Base-by-base conservation (phyloP, 73 alveolate species). In the Paramecium biaurelia region DNA sequence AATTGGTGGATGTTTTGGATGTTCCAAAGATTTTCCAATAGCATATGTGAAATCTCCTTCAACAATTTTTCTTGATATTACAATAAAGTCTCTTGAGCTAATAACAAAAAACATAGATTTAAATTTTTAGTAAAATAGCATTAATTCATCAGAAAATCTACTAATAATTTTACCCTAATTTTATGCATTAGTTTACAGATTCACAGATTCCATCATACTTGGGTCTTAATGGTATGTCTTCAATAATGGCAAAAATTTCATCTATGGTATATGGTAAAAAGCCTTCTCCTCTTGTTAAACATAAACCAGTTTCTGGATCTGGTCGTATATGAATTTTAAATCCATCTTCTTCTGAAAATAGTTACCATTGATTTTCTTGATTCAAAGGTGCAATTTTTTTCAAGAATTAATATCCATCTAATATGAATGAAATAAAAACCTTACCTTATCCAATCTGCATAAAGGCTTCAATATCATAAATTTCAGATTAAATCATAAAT, bases 1-100 rank as follows among this genome's bases (percentile, higher is more conserved):
- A 63, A 63, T 6, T 1, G 84, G 47, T 7, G 47, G 84, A 63
- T 63, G 84, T 26, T 63, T 32, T 9, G 47, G 84, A 70, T 70
- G 85, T n/a, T 70, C 85, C 32, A 70, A 24, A 0, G 85, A 70
- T 70, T 70, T 28, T 32, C 85, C 85, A 34, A 70, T 70, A 11
- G 85, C 85, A 70, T 70, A 70, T 28, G 85, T 70, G 12, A 70
- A 24, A 34, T 70, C 26, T 6, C 85, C 85, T 70, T 70, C 85
- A n/a, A 30, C 56, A 18, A 30, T 26, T 34, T 70, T 70, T 30
- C 56, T 30, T 8, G 85, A 70, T 24, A 72, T 35, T 5, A 72
- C 58, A 14, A 72, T 67, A 72, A 72, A 72, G 45, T 72, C 63
- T 38, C 86, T 30, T 14, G 34, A 14, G 7, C 20, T 35, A 30